These are phyloP conservation scores for Cutaneotrichosporon cutaneum DNA, from an alignment of 1,284 basidiomycete genomes.

Conservation along the genomic window DNA sequence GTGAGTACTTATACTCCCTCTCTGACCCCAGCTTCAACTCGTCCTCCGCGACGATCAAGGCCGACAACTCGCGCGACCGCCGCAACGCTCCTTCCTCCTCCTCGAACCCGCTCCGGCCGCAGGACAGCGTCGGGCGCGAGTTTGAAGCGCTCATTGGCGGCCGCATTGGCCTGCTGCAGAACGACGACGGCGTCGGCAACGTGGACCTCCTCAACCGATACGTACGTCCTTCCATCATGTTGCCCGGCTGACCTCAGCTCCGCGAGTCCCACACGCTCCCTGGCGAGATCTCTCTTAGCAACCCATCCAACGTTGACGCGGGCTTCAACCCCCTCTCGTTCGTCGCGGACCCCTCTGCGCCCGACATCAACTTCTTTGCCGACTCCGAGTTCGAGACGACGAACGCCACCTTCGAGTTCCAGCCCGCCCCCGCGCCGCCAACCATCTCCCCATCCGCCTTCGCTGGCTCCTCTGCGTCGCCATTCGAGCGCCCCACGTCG, in stretches of 20 bases:
- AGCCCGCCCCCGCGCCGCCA: background rate
- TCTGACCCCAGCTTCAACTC: slow-evolving; percentile 31
- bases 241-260: slow-evolving; percentile 10
- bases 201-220: slow-evolving; percentile 10
- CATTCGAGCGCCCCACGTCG: slow-evolving; percentile 18
- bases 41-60: slow-evolving; percentile 30
- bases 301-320: background rate
- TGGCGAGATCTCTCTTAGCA: background rate
- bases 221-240: slow-evolving; percentile 6
- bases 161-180: slow-evolving; percentile 23
- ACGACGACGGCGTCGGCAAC: slow-evolving; percentile 15
- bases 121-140: slow-evolving; percentile 24
- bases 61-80: slow-evolving; percentile 18
- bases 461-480: background rate
- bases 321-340: slow-evolving; percentile 24
- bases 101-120: slow-evolving; percentile 19
- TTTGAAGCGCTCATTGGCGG: slow-evolving; percentile 21
- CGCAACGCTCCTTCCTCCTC: slow-evolving; percentile 15
- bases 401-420: background rate
- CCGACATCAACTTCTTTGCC: slow-evolving; percentile 14
- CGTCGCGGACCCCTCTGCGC: slow-evolving; percentile 16
- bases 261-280: slow-evolving; percentile 1
- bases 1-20: slow-evolving; percentile 12
- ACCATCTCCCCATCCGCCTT: background rate
- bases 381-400: slow-evolving; percentile 3